phyloP scores from a whole-genome alignment of 306 rosid genomes.

The Leucaena leucocephala region DNA sequence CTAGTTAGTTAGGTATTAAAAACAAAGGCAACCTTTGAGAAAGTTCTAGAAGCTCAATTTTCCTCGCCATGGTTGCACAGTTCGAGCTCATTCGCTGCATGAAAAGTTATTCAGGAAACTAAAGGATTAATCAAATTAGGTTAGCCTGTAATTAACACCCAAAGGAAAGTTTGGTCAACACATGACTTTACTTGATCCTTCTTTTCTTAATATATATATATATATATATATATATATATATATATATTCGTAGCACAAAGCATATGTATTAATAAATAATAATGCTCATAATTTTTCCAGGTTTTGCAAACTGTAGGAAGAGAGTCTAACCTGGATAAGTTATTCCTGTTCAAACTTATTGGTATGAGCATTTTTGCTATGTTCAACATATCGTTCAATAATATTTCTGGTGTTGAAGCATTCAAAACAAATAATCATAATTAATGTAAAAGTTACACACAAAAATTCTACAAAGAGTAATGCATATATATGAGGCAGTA shows the following conservation, averaged over 20 bases:
- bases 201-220: not conserved
- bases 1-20: not conserved
- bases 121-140: not conserved
- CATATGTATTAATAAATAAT: not conserved
- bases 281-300: not conserved
- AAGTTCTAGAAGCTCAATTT: constrained; percentile 54
- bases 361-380: constrained; percentile 34
- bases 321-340: constrained; percentile 46
- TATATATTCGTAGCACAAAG: not conserved
- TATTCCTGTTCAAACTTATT: constrained; percentile 34
- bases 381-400: constrained; percentile 43
- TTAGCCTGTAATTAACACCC: too few relatives aligned
- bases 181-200: not conserved
- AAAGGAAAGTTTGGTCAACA: not conserved
- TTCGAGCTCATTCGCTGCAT: constrained; percentile 56
- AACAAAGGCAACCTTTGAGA: constrained; percentile 39
- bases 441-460: not conserved
- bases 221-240: not conserved
- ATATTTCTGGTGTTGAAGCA: constrained; percentile 48
- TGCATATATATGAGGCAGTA: not conserved
- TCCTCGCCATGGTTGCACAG: constrained; percentile 35
- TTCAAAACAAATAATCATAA: constrained; percentile 14
- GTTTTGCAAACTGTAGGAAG: constrained; percentile 11
- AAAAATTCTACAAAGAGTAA: too few relatives aligned
- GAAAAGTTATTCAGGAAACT: not conserved